Evolutionary conservation across 805 yeast species (phyloP).

Genomic region (Novakomyces olei): DNA sequence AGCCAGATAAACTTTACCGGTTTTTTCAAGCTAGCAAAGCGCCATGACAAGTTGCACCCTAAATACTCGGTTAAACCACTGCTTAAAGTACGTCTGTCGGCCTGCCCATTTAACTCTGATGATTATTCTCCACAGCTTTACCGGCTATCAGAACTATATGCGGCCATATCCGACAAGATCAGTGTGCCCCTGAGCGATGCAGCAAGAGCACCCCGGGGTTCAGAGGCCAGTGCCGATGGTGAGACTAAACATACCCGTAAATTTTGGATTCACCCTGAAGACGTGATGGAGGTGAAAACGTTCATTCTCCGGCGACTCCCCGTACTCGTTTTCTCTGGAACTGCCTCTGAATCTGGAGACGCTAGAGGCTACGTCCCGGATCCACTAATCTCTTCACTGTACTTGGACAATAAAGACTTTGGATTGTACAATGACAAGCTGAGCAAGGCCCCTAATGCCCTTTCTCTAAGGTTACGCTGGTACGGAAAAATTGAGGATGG

Average conservation of each 20-base stretch:
- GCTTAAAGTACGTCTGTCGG: conserved; percentile 65
- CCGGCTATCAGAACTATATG: conserved; percentile 54
- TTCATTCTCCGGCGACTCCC: conserved; percentile 83
- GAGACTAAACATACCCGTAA: conserved; percentile 37
- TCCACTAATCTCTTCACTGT: conserved; percentile 66
- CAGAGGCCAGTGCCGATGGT: too few species aligned
- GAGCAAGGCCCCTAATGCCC: conserved; percentile 23
- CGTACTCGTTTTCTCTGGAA: conserved; percentile 41
- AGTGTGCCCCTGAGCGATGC: conserved; percentile 12
- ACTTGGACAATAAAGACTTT: conserved; percentile 66
- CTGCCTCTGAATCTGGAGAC: conserved; percentile 19
- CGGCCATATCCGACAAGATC: conserved; percentile 14
- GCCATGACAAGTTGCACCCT: conserved; percentile 80
- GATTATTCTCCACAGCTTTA: conserved; percentile 81
- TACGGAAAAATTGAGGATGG: conserved; percentile 55
- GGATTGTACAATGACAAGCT: conserved; percentile 72
- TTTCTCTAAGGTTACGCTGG: conserved; percentile 75
- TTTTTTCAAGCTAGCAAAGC: conserved; percentile 79
- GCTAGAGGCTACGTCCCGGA: conserved; percentile 22
- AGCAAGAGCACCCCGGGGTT: conserved; percentile 2
- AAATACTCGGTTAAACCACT: conserved; percentile 77
- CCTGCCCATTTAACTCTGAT: conserved; percentile 79
- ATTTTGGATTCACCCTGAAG: conserved; percentile 95
- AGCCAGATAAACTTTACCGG: conserved; percentile 87
- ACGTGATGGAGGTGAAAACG: conserved; percentile 93